Percentiles rank a stretch among this genome's conserved stretches.
phyloP scores from a whole-genome alignment of 495 filamentous ascomycete species.

The Lentithecium fluviatile region DNA sequence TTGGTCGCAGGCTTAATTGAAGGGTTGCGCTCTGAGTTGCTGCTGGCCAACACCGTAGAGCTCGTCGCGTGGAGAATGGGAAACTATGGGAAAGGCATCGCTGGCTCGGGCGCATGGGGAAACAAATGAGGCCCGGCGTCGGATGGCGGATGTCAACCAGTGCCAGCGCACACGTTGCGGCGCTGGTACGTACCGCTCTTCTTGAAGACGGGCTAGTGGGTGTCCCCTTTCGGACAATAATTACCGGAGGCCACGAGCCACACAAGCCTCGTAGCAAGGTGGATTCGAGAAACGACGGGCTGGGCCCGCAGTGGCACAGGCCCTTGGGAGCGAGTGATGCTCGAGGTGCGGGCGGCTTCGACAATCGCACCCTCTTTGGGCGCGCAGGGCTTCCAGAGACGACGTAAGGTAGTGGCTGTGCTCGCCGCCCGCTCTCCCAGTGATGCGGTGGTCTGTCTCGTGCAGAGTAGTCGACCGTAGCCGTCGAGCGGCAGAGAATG shows the following conservation, averaged over 20 bases:
- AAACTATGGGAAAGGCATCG: background rate
- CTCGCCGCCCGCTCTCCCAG: slow-evolving; percentile 1
- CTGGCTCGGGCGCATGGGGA: slow-evolving; percentile 3
- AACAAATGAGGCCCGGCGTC: background rate
- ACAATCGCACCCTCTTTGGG: slow-evolving; percentile 30
- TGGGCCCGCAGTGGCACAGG: slow-evolving; percentile 29
- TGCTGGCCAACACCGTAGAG: background rate
- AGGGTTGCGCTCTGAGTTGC: slow-evolving; percentile 6
- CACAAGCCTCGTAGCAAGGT: slow-evolving; percentile 2
- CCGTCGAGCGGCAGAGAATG: background rate
- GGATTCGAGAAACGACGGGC: slow-evolving; percentile 29
- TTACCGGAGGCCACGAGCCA: slow-evolving; percentile 21
- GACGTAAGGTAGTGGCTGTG: slow-evolving; percentile 31
- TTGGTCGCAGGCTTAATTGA: slow-evolving; percentile 13
- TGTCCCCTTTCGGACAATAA: slow-evolving; percentile 11
- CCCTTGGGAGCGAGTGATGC: background rate
- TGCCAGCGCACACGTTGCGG: slow-evolving; percentile 16
- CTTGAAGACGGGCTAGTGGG: background rate
- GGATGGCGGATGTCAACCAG: background rate
- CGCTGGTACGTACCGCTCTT: slow-evolving; percentile 7
- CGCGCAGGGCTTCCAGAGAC: slow-evolving; percentile 10
- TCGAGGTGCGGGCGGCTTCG: slow-evolving; percentile 4
- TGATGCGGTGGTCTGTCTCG: slow-evolving; percentile 6
- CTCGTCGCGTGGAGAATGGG: slow-evolving; percentile 9
- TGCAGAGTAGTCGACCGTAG: background rate